Percentiles rank a stretch among this genome's conserved stretches.
phyloP scores from a whole-genome alignment of 257 asterid genomes.

The Datura wrightii region DNA sequence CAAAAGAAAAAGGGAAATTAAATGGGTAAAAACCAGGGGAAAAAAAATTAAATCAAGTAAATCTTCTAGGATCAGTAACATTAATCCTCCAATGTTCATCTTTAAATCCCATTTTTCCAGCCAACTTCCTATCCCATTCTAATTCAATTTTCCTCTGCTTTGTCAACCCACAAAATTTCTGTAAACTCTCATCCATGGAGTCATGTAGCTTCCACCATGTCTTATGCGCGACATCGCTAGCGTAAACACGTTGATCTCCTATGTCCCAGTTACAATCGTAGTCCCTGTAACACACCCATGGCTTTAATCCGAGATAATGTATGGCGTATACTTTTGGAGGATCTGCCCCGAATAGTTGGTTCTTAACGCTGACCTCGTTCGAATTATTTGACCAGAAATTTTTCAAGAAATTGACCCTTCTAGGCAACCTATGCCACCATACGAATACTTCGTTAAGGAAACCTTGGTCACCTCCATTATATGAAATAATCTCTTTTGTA shows the following conservation, averaged over 20 bases:
- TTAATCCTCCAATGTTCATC: constrained; percentile 50
- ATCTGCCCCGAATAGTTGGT: constrained; percentile 45
- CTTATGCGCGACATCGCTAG: constrained; percentile 53
- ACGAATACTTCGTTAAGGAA: constrained; percentile 46
- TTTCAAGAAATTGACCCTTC: constrained; percentile 47
- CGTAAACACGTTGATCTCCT: constrained; percentile 45
- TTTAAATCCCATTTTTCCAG: constrained; percentile 35
- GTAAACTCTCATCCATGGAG: constrained; percentile 46
- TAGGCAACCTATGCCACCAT: constrained; percentile 53
- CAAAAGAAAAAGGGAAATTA: background rate
- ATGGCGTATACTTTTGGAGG: constrained; percentile 46
- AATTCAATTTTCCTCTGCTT: constrained; percentile 40
- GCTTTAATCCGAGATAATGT: constrained; percentile 49
- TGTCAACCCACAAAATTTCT: constrained; percentile 41
- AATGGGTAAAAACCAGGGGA: background rate
- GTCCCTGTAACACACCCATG: constrained; percentile 49
- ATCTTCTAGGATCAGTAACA: constrained; percentile 49
- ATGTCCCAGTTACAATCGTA: constrained; percentile 54
- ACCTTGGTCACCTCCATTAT: constrained; percentile 54
- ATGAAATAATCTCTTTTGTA: constrained; percentile 40
- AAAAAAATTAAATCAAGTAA: background rate
- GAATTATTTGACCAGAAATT: constrained; percentile 48
- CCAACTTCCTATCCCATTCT: constrained; percentile 43
- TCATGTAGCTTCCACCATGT: constrained; percentile 57
- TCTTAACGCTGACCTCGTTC: constrained; percentile 38